A percentile compares a stretch with the other conserved stretches of the same genome.
These are phyloP conservation scores for Tuber calosporum DNA, from an alignment of 495 filamentous ascomycete species.

Conservation along the genomic window DNA sequence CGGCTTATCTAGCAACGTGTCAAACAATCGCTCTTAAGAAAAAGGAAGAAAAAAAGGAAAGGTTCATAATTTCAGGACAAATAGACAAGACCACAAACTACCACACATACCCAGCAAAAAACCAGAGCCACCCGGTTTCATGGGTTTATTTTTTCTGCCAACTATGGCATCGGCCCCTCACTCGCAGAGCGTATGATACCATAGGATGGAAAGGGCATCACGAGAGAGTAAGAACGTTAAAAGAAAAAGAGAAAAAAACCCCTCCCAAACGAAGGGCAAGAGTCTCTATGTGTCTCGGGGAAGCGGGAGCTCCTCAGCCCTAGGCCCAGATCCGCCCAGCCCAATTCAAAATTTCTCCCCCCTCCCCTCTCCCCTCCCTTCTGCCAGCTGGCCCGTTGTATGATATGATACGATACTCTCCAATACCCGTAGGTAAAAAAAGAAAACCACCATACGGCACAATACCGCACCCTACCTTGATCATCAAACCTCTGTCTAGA, in stretches of 20 bases:
- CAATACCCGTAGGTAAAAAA: background rate
- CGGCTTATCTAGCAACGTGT: background rate
- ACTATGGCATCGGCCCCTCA: background rate
- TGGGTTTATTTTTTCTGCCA: background rate
- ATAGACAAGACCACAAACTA: background rate
- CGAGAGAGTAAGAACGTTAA: background rate
- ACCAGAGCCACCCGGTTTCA: background rate
- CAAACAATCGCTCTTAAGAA: background rate
- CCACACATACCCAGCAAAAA: background rate
- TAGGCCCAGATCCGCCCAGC: slow-evolving; percentile 27
- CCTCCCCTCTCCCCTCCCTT: background rate
- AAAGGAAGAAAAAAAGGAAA: background rate
- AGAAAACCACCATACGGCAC: background rate
- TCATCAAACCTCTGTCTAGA: background rate
- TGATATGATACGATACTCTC: background rate
- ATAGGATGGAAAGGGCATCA: background rate
- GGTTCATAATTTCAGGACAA: background rate
- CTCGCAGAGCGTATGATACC: background rate
- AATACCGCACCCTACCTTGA: background rate
- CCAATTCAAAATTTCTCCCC: background rate
- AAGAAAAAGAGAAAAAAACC: background rate
- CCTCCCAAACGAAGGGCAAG: background rate
- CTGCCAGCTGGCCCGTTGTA: background rate
- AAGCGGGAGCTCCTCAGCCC: slow-evolving; percentile 29
- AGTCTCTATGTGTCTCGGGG: slow-evolving; percentile 32